Conservation (phyloP, 2,329 filamentous ascomycete genomes). For the Xylariaceae sp. region DNA sequence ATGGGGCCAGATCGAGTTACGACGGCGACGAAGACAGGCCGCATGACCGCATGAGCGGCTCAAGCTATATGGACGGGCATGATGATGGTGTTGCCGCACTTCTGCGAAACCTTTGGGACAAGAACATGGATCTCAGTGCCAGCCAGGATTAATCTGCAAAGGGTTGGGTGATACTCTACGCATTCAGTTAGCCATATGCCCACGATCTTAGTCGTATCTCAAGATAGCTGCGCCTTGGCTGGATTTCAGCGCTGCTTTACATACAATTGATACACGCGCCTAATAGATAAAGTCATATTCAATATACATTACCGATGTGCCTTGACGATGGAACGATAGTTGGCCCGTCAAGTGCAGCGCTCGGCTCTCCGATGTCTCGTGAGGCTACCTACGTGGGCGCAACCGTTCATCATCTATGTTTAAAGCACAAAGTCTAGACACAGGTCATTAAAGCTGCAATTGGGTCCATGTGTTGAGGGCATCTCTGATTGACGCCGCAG, state of each 20-base stretch:
- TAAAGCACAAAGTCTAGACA: no score
- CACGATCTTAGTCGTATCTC: not conserved
- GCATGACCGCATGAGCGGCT: conserved; percentile 54
- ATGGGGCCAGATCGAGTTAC: conserved; percentile 51
- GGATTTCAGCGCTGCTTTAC: conserved; percentile 5
- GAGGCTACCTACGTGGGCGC: no score
- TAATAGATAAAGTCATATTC: conserved; percentile 19
- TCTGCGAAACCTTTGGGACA: conserved; percentile 27
- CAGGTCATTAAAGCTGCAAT: no score
- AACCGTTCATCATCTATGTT: no score
- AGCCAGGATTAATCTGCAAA: conserved; percentile 12
- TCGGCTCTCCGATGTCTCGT: no score
- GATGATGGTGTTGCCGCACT: conserved; percentile 52
- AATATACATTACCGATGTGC: no score
- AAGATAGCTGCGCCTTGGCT: not conserved
- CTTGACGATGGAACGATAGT: no score
- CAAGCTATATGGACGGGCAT: conserved; percentile 55
- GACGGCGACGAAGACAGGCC: conserved; percentile 53
- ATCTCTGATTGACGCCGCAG: no score
- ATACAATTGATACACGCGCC: conserved; percentile 1
- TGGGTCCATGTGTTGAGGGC: no score
- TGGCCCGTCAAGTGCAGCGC: no score
- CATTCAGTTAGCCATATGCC: conserved; percentile 6
- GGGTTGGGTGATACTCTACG: not conserved
- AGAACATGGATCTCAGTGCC: conserved; percentile 20